Evolutionary conservation across 768 basidiomycete species (phyloP).

Genomic region (Xanthoconium stramineum): DNA sequence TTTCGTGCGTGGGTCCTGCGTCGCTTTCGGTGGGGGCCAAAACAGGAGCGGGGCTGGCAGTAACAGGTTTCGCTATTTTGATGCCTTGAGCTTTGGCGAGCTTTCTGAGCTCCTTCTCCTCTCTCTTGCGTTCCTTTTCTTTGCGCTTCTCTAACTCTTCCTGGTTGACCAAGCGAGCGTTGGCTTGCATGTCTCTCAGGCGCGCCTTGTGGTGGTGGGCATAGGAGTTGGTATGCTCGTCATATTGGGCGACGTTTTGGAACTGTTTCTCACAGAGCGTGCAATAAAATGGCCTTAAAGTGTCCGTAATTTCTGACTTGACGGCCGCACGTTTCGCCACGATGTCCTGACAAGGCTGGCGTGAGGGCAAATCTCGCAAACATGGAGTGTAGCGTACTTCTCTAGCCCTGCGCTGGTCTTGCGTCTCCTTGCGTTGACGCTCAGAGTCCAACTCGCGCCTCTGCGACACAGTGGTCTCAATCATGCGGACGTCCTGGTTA

Average conservation of each 20-base stretch:
- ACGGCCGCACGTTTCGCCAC: constrained; percentile 67
- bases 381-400: constrained; percentile 46
- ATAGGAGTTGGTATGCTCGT: constrained; percentile 88
- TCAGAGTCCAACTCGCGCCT: constrained; percentile 80
- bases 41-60: constrained; percentile 16
- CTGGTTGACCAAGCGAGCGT: constrained; percentile 59
- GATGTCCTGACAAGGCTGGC: constrained; percentile 41
- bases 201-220: constrained; percentile 85
- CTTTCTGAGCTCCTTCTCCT: constrained; percentile 82
- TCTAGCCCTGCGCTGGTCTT: constrained; percentile 67
- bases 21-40: constrained; percentile 16
- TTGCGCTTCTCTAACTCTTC: constrained; percentile 72
- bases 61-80: constrained; percentile 46
- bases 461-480: constrained; percentile 81
- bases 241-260: constrained; percentile 80
- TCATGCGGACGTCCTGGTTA: constrained; percentile 77
- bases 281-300: constrained; percentile 77
- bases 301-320: constrained; percentile 62
- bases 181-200: constrained; percentile 77
- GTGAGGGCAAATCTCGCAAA: constrained; percentile 7
- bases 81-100: constrained; percentile 81
- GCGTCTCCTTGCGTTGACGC: constrained; percentile 74
- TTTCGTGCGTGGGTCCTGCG: constrained; percentile 11
- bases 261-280: constrained; percentile 85
- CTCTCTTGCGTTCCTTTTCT: constrained; percentile 82